phyloP scores from a whole-genome alignment of 164 flowering plant species.

The Stephania yunnanensis region DNA sequence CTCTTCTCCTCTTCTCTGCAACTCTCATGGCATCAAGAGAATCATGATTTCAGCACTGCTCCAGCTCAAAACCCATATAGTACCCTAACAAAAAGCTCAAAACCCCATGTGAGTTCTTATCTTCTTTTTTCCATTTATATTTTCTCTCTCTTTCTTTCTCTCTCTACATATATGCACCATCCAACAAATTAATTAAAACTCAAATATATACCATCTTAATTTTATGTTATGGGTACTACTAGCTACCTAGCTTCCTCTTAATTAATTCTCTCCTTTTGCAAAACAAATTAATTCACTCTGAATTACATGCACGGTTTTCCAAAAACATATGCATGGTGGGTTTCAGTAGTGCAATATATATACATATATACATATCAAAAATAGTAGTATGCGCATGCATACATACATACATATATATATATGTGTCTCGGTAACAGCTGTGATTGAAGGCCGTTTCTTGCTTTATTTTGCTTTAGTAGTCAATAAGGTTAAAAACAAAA shows the following conservation, averaged over 20 bases:
- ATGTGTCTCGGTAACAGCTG: conserved; percentile 24
- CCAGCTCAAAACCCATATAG: conserved; percentile 52
- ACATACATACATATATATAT: not conserved
- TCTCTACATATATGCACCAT: not conserved
- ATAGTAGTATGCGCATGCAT: too few relatives aligned
- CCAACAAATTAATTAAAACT: not conserved
- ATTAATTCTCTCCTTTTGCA: not conserved
- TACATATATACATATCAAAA: not conserved
- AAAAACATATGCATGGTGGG: too few relatives aligned
- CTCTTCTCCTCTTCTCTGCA: conserved; percentile 27
- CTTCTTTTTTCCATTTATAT: conserved; percentile 13
- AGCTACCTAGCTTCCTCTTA: too few relatives aligned
- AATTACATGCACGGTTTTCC: too few relatives aligned
- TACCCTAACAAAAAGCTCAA: conserved; percentile 5
- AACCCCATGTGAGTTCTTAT: conserved; percentile 75
- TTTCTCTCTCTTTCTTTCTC: conserved; percentile 12
- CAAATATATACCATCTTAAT: not conserved
- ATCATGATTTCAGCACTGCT: conserved; percentile 66
- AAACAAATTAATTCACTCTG: too few relatives aligned
- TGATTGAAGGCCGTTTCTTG: conserved; percentile 25
- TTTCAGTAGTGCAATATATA: not conserved
- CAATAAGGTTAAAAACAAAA: conserved; percentile 25
- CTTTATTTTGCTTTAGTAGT: conserved; percentile 30
- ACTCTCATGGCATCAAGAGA: conserved; percentile 60
- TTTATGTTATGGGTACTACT: not conserved